Conservation (phyloP, 257 asterid species). For the Thymus quinquecostatus region DNA sequence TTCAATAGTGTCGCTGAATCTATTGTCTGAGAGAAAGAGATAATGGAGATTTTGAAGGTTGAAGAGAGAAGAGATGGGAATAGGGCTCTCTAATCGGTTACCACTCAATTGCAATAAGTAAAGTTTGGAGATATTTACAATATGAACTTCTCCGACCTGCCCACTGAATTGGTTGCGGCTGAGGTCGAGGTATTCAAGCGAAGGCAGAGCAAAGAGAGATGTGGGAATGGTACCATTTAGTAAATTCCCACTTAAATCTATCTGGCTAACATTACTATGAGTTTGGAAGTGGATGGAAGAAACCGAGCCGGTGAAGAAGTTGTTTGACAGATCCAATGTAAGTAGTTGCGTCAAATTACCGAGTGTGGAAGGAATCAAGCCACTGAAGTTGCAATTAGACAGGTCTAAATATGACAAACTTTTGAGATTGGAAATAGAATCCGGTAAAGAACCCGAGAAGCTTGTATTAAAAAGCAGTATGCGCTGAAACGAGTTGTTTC, state of each 20-base stretch:
- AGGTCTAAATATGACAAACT: slow-evolving; percentile 36
- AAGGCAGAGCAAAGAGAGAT: slow-evolving; percentile 38
- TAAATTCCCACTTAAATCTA: not conserved
- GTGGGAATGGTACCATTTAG: slow-evolving; percentile 35
- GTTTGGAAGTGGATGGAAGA: slow-evolving; percentile 20
- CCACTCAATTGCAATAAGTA: no score
- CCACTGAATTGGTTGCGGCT: no score
- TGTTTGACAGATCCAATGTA: not conserved
- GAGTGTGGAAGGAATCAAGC: not conserved
- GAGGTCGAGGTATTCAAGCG: slow-evolving; percentile 31
- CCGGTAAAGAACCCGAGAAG: slow-evolving; percentile 40
- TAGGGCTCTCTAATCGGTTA: no score
- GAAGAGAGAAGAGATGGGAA: no score
- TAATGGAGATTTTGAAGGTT: no score
- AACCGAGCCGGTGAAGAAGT: slow-evolving; percentile 1
- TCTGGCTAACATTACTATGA: not conserved
- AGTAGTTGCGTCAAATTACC: not conserved
- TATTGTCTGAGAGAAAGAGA: no score
- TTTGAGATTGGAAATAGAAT: slow-evolving; percentile 36
- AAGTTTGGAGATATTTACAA: no score
- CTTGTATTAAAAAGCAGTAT: slow-evolving; percentile 29
- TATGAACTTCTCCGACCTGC: no score
- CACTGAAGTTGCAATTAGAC: slow-evolving; percentile 31
- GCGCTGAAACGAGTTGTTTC: slow-evolving; percentile 21
- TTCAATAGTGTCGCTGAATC: no score